These are phyloP conservation scores for Westerdykella aurantiaca DNA, from an alignment of 2,329 filamentous ascomycete genomes.

Conservation along the genomic window DNA sequence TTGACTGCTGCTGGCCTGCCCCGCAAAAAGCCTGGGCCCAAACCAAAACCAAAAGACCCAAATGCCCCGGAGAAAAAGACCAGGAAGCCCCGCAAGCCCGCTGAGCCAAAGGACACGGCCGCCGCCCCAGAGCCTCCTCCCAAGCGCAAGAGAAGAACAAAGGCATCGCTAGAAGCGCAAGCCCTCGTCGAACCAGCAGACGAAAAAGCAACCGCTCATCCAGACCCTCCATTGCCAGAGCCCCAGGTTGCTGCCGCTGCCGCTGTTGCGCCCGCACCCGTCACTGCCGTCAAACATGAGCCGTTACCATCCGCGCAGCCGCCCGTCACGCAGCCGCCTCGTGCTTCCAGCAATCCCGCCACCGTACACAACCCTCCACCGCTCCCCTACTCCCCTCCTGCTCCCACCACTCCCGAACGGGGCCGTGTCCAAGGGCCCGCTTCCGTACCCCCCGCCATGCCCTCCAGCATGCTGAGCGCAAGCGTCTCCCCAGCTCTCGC, in stretches of 20 bases:
- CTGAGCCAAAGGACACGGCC: slow-evolving; percentile 47
- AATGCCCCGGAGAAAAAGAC: slow-evolving; percentile 39
- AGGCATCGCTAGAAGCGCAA: slow-evolving; percentile 34
- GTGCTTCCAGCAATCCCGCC: slow-evolving; percentile 32
- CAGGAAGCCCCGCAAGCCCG: slow-evolving; percentile 42
- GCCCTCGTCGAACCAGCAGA: slow-evolving; percentile 5
- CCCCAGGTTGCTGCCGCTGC: slow-evolving; percentile 1
- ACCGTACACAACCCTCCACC: slow-evolving; percentile 34
- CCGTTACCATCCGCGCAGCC: slow-evolving; percentile 24
- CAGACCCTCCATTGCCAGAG: neutral
- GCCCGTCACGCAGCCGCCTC: slow-evolving; percentile 22
- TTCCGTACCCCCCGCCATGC: too few species aligned
- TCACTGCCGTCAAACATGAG: neutral
- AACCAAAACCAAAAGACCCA: slow-evolving; percentile 36
- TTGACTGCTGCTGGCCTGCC: slow-evolving; percentile 32
- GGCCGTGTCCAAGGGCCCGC: slow-evolving; percentile 51
- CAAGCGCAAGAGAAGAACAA: slow-evolving; percentile 46
- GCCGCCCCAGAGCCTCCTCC: slow-evolving; percentile 32
- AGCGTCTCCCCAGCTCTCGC: slow-evolving; percentile 88
- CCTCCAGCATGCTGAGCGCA: slow-evolving; percentile 45
- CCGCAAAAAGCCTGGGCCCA: slow-evolving; percentile 42
- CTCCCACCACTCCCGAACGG: slow-evolving; percentile 46
- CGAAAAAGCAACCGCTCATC: slow-evolving; percentile 6
- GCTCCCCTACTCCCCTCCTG: slow-evolving; percentile 37
- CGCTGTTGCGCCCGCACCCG: neutral